A percentile compares a stretch with the other conserved stretches of the same genome.
Evolutionary conservation across 805 yeast species (phyloP).

Genomic region (Starmera dryadoides): DNA sequence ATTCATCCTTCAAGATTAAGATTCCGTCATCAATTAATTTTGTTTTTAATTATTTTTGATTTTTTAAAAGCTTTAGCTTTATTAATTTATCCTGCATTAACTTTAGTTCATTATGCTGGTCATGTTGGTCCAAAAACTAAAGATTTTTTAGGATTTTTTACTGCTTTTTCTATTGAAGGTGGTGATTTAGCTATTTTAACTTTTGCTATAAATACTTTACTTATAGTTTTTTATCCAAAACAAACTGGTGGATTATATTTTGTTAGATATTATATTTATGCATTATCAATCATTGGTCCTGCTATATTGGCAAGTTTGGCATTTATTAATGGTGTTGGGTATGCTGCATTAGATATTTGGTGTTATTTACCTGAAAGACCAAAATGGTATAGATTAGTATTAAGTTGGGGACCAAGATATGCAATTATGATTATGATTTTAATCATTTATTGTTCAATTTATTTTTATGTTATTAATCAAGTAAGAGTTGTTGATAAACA

Average conservation of each 20-base stretch:
- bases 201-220: constrained; percentile 76
- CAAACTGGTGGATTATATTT: constrained; percentile 65
- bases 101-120: constrained; percentile 44
- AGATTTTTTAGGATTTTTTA: constrained; percentile 55
- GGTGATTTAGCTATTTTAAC: constrained; percentile 78
- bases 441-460: constrained; percentile 60
- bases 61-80: constrained; percentile 65
- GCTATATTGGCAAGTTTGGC: constrained; percentile 64
- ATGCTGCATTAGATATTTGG: constrained; percentile 61
- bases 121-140: constrained; percentile 6
- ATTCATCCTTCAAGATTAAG: constrained; percentile 57
- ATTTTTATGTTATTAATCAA: constrained; percentile 62
- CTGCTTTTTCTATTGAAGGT: constrained; percentile 76
- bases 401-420: constrained; percentile 82
- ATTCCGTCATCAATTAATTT: constrained; percentile 66
- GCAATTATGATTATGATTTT: constrained; percentile 55
- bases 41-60: constrained; percentile 64
- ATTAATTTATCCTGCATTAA: constrained; percentile 60
- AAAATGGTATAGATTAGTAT: constrained; percentile 61
- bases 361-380: constrained; percentile 73
- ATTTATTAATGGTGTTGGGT: constrained; percentile 51
- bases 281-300: constrained; percentile 53
- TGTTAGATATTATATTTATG: constrained; percentile 51
- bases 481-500: not conserved
- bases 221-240: constrained; percentile 62